Percentiles rank a stretch among this genome's conserved stretches.
These are phyloP conservation scores for Trametes pubescens DNA, from an alignment of 1,284 basidiomycete genomes.

Conservation along the genomic window DNA sequence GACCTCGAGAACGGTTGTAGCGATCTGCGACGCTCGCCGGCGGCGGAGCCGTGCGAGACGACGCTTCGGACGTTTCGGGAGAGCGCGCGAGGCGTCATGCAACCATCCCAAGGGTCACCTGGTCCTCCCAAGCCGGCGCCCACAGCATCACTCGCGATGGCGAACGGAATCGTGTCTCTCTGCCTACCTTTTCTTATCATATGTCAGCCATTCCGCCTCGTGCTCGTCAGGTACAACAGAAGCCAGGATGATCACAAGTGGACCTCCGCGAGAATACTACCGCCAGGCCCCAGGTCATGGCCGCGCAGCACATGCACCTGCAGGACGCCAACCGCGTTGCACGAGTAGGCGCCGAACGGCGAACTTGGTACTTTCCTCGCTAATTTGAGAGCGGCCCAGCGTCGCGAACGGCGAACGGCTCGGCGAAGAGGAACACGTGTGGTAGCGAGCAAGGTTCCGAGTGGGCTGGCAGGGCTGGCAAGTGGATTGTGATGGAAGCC, in stretches of 20 bases:
- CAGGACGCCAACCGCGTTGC: conserved; percentile 14
- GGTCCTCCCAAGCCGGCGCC: conserved; percentile 17
- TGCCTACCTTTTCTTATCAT: conserved; percentile 15
- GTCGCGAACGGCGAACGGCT: background rate
- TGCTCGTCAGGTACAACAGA: conserved; percentile 20
- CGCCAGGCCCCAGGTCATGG: conserved; percentile 12
- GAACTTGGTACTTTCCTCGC: background rate
- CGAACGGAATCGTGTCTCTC: conserved; percentile 9
- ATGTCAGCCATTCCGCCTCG: conserved; percentile 9
- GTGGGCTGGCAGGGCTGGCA: conserved; percentile 25
- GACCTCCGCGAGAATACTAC: background rate
- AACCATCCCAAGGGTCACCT: conserved; percentile 13
- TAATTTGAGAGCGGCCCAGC: background rate
- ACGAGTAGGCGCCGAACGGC: background rate
- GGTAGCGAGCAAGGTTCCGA: conserved; percentile 16
- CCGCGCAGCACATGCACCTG: conserved; percentile 12
- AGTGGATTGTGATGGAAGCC: conserved; percentile 23
- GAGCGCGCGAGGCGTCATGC: conserved; percentile 4
- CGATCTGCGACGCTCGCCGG: conserved; percentile 3
- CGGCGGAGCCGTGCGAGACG: conserved; percentile 5
- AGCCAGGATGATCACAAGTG: conserved; percentile 20
- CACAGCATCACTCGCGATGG: conserved; percentile 8
- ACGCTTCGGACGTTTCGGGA: conserved; percentile 8
- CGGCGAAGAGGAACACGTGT: conserved; percentile 14
- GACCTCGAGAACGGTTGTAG: conserved; percentile 9